Conservation (phyloP, 2,329 filamentous ascomycete genomes). For the Colletotrichum theobromicola region DNA sequence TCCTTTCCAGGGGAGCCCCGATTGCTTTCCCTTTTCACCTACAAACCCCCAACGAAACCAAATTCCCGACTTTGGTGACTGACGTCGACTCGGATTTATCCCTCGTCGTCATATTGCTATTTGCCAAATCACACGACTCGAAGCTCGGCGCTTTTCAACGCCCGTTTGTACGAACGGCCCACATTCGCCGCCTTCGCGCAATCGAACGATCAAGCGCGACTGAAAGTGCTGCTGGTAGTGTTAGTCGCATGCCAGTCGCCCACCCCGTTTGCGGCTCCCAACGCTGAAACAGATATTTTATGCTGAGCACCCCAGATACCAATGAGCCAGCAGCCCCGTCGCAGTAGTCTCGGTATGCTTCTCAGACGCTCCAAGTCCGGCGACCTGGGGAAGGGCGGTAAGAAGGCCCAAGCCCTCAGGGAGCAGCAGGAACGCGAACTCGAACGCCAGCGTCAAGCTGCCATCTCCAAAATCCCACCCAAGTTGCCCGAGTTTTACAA, state of each 20-base stretch:
- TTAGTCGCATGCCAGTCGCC: not conserved
- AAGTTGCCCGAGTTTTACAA: conserved; percentile 59
- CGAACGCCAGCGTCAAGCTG: conserved; percentile 54
- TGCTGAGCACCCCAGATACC: conserved; percentile 12
- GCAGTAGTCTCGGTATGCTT: conserved; percentile 61
- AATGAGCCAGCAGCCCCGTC: conserved; percentile 43
- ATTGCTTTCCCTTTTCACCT: not conserved
- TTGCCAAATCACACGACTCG: not conserved
- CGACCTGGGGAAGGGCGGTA: conserved; percentile 64
- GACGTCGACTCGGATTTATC: not conserved
- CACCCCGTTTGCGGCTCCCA: conserved; percentile 11
- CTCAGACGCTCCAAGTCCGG: conserved; percentile 72
- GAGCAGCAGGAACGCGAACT: conserved; percentile 47
- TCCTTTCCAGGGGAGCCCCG: not conserved
- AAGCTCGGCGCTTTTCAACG: not conserved
- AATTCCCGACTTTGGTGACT: not conserved
- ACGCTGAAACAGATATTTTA: conserved; percentile 19
- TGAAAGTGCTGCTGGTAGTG: not conserved
- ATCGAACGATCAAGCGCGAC: conserved; percentile 11
- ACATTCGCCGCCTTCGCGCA: not conserved
- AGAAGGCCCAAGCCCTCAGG: conserved; percentile 61
- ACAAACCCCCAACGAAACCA: not conserved
- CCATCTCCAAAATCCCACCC: conserved; percentile 51
- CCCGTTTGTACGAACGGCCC: not conserved
- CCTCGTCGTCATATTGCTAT: not conserved